Evolutionary conservation across 305 asterid genomes (phyloP).

Genomic region (Fraxinus sp.): DNA sequence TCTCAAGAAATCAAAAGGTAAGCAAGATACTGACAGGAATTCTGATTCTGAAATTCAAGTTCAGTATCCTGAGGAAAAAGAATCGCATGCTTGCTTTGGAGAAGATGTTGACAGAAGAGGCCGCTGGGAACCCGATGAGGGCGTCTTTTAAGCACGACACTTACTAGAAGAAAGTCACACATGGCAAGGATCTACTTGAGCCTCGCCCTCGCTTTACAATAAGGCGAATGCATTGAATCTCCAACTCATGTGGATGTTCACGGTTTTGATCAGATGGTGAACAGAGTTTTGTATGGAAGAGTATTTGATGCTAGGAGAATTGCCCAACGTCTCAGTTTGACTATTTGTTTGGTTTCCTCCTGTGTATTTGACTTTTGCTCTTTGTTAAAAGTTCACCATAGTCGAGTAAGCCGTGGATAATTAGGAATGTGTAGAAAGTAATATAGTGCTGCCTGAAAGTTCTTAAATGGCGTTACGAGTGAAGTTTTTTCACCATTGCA

Average conservation of each 20-base stretch:
- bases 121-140: constrained; percentile 52
- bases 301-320: background rate
- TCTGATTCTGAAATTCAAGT: constrained; percentile 24
- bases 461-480: background rate
- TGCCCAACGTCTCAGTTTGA: background rate
- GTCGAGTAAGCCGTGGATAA: background rate
- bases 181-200: background rate
- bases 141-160: constrained; percentile 21
- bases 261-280: background rate
- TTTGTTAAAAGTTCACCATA: background rate
- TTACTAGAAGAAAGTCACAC: constrained; percentile 13
- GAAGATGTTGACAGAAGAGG: constrained; percentile 40
- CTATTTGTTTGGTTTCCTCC: background rate
- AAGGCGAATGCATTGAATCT: background rate
- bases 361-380: background rate
- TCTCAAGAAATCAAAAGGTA: constrained; percentile 31
- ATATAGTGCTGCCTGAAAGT: background rate
- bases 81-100: constrained; percentile 13
- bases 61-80: constrained; percentile 3
- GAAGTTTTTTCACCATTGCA: background rate
- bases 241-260: background rate
- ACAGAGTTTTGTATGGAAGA: background rate
- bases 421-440: background rate
- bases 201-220: background rate
- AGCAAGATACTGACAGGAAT: constrained; percentile 26